Conservation (phyloP, 2,329 filamentous ascomycete genomes). For the Arthroderma sp. region DNA sequence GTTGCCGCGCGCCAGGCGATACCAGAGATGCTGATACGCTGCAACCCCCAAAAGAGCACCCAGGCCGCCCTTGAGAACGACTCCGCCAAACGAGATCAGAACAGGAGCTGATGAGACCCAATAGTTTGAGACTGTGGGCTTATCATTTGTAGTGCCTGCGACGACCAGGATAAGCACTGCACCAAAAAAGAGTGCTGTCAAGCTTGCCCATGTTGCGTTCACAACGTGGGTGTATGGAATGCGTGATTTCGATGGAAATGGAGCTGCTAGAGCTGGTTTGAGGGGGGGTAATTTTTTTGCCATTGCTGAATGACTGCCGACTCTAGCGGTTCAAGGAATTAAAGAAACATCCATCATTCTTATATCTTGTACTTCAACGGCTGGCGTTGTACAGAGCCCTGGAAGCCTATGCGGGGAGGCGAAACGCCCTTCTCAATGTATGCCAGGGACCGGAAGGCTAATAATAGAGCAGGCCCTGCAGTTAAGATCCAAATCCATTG, state of each 20-base stretch:
- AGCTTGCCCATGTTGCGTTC: conserved; percentile 4
- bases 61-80: conserved; percentile 3
- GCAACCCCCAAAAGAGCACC: conserved; percentile 3
- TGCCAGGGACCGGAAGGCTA: no score
- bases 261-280: background rate
- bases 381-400: no score
- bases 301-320: no score
- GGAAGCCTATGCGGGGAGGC: no score
- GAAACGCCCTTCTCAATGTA: no score
- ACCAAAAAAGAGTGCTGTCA: background rate
- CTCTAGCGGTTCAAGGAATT: no score
- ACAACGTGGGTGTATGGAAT: conserved; percentile 1
- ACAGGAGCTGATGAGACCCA: conserved; percentile 3
- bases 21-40: conserved; percentile 3
- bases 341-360: no score
- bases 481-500: no score
- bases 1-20: background rate
- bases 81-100: conserved; percentile 2
- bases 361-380: no score
- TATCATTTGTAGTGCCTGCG: conserved; percentile 2
- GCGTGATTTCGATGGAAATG: conserved; percentile 5
- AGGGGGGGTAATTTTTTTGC: background rate
- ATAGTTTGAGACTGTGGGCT: background rate
- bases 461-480: no score
- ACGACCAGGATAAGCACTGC: background rate